phyloP scores from a whole-genome alignment of 805 yeast species.

The Kurtzmaniella fragi region DNA sequence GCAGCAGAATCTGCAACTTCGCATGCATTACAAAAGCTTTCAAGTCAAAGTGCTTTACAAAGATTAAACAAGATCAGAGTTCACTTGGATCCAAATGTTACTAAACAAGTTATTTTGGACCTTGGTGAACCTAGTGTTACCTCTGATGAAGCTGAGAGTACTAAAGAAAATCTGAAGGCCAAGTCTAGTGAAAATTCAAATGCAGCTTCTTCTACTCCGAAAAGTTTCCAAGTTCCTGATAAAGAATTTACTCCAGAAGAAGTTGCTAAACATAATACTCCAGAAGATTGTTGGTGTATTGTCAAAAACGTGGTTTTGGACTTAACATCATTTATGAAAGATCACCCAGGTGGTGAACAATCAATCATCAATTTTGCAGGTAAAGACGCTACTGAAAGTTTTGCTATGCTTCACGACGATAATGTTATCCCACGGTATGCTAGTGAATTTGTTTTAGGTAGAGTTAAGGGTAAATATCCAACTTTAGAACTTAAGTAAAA shows the following conservation, averaged over 20 bases:
- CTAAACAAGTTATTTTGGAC: neutral
- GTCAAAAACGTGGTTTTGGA: slow-evolving; percentile 50
- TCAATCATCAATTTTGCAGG: slow-evolving; percentile 46
- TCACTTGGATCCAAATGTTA: slow-evolving; percentile 28
- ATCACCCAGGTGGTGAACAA: slow-evolving; percentile 61
- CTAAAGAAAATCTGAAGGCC: slow-evolving; percentile 4
- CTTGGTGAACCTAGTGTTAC: slow-evolving; percentile 1
- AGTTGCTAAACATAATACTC: slow-evolving; percentile 42
- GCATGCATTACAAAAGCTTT: slow-evolving; percentile 23
- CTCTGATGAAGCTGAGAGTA: slow-evolving; percentile 7
- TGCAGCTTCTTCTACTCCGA: neutral
- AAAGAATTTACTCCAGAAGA: slow-evolving; percentile 44
- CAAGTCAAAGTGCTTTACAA: slow-evolving; percentile 20
- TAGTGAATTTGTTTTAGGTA: slow-evolving; percentile 43
- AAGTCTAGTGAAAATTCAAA: neutral
- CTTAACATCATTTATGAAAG: slow-evolving; percentile 37
- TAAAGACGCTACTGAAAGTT: slow-evolving; percentile 45
- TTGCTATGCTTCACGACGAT: slow-evolving; percentile 55
- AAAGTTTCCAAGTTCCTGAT: slow-evolving; percentile 38
- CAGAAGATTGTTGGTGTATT: slow-evolving; percentile 49
- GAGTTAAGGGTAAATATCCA: slow-evolving; percentile 43
- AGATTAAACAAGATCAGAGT: slow-evolving; percentile 40
- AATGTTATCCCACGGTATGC: slow-evolving; percentile 48
- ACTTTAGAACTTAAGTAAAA: slow-evolving; percentile 26
- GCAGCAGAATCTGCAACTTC: slow-evolving; percentile 40